These are phyloP conservation scores for Picea abies DNA, from an alignment of 83 land plant genomes.

Conservation along the genomic window DNA sequence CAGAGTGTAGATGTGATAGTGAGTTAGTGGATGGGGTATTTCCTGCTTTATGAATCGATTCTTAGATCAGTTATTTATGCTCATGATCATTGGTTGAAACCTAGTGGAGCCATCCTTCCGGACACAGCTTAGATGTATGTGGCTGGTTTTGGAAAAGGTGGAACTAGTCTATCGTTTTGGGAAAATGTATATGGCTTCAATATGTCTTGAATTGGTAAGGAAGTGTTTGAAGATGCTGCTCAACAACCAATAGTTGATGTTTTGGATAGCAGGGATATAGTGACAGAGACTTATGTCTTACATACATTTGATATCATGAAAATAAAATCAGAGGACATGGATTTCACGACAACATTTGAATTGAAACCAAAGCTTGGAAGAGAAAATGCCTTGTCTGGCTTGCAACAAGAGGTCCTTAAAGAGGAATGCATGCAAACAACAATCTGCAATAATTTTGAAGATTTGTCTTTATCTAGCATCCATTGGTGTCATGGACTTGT, in stretches of 20 bases:
- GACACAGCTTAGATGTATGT: slow-evolving; percentile 91
- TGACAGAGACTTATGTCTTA: slow-evolving; percentile 66
- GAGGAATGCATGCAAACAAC: not conserved
- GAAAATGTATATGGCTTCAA: slow-evolving; percentile 96
- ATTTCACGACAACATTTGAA: slow-evolving; percentile 73
- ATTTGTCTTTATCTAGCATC: not conserved
- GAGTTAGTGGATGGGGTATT: slow-evolving; percentile 99
- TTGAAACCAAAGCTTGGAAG: slow-evolving; percentile 37
- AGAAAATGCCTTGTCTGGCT: slow-evolving; percentile 4
- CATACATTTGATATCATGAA: slow-evolving; percentile 80
- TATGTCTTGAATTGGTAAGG: slow-evolving; percentile 86
- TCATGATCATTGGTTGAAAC: slow-evolving; percentile 91
- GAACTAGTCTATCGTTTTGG: slow-evolving; percentile 92
- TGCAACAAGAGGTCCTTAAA: not conserved
- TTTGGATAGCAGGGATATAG: slow-evolving; percentile 61
- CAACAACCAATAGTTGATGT: slow-evolving; percentile 72
- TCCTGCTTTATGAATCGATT: slow-evolving; percentile 91
- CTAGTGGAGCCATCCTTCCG: slow-evolving; percentile 96
- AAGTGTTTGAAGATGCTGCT: slow-evolving; percentile 81
- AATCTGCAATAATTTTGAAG: not conserved
- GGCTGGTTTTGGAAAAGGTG: slow-evolving; percentile 97
- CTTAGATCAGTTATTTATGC: slow-evolving; percentile 92
- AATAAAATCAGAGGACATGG: slow-evolving; percentile 74
- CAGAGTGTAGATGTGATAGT: slow-evolving; percentile 88
- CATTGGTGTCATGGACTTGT: slow-evolving; percentile 86